Base-by-base conservation (phyloP, 2,329 filamentous ascomycete genomes). In the Aspergillus pseudoterreus region DNA sequence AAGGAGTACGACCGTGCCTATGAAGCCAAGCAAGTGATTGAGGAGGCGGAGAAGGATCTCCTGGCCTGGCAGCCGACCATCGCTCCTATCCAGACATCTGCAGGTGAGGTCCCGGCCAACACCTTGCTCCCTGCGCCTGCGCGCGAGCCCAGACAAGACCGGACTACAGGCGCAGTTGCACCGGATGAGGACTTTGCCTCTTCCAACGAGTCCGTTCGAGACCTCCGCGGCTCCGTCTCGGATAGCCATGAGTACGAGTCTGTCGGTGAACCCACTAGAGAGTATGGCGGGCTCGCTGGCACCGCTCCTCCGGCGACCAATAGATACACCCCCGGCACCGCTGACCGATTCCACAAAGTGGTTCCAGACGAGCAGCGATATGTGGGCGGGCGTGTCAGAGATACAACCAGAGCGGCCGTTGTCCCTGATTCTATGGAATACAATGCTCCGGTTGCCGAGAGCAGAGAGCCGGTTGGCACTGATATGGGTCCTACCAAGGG, bases 41-140 rank as follows among this genome's bases (percentile, higher is more conserved):
- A 95, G 64, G 92, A 96, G 56, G 92, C 91, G 39, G 94, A 99
- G 71, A 86, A 90, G 49, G 90, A 95, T 61, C 82, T 99, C 55
- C 83, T 86, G 49, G 81, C 83, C 38, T 97, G 92, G 90, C 71
- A 76, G 50, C 72, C 81, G 24, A 74, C 72, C 22, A 64, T 82
- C 11, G 80, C 83, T 57, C 80, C 82, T 2, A 77, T 86, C 49
- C 65, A 71, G 14, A 76, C 75, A 6, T 68, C 75, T 3, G 76
- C 78, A 6, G 75, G 73, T 9, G 72, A 72, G 24, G 64, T 83
- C 35, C 78, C 78, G 21, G 49, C 63, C 4, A 69, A 66, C 6
- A 70, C 69, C 33, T 57, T 71, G 21, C 67, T 73, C 62, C 71
- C 73, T 39, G 36, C 41, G 14, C 43, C 50, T 14, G 48, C 53